phyloP scores from a whole-genome alignment of 208 protist genomes.

The Leptomonas pyrrhocoris region DNA sequence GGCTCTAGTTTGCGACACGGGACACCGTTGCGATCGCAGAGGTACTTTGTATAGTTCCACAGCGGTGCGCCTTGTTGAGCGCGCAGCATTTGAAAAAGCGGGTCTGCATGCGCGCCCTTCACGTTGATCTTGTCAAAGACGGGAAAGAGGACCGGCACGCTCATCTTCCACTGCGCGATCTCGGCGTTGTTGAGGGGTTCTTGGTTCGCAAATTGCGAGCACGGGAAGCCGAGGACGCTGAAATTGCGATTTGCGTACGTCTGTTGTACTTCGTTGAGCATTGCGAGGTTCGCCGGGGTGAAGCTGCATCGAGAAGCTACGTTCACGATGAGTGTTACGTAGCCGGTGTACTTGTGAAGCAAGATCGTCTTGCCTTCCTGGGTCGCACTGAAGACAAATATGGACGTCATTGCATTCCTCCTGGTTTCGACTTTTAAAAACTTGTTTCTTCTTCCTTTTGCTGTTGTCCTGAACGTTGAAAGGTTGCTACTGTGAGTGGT shows the following conservation, averaged over 20 bases:
- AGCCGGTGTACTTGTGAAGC: constrained; percentile 50
- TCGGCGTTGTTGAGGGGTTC: constrained; percentile 55
- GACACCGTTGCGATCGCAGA: constrained; percentile 56
- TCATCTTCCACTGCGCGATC: constrained; percentile 36
- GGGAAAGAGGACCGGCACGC: constrained; percentile 44
- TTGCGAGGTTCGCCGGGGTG: constrained; percentile 41
- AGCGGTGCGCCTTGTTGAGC: constrained; percentile 41
- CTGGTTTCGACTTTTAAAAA: too few relatives aligned
- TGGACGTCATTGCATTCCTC: constrained; percentile 17
- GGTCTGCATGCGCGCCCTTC: constrained; percentile 48
- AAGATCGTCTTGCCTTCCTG: constrained; percentile 36
- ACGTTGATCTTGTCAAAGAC: constrained; percentile 69
- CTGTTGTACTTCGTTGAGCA: constrained; percentile 52
- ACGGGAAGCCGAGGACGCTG: constrained; percentile 69
- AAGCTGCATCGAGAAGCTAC: constrained; percentile 69
- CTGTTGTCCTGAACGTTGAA: too few relatives aligned
- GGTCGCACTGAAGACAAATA: constrained; percentile 37
- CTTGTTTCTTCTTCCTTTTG: too few relatives aligned
- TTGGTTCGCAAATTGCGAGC: constrained; percentile 68
- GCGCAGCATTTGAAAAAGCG: constrained; percentile 65
- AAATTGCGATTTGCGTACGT: constrained; percentile 35
- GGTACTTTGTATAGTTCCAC: constrained; percentile 84
- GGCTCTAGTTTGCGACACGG: constrained; percentile 41
- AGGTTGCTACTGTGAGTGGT: too few relatives aligned
- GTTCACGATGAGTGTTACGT: constrained; percentile 66